These are phyloP conservation scores for Poteriospumella lacustris DNA, from an alignment of 108 stramenopile species.

Conservation along the genomic window DNA sequence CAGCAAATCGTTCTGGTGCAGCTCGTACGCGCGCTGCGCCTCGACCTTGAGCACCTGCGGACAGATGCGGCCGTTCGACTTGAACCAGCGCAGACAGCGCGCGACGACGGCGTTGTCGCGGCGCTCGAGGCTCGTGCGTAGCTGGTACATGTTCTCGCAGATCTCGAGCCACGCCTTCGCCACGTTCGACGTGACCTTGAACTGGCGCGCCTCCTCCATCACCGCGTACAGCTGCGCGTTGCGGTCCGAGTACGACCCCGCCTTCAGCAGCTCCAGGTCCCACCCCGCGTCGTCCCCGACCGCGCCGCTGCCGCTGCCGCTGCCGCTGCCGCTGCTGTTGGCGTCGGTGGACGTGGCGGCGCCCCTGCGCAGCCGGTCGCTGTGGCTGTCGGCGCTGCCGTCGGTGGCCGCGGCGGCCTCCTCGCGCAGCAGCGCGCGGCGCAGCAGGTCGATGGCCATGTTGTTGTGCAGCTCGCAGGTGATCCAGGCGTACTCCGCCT, in stretches of 20 bases:
- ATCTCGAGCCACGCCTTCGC: background rate
- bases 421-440: background rate
- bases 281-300: no score
- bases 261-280: no score
- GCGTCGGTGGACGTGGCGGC: no score
- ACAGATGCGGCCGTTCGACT: no score
- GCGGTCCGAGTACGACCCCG: no score
- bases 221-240: no score
- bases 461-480: background rate
- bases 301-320: no score
- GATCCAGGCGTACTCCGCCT: background rate
- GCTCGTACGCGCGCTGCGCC: background rate
- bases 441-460: background rate
- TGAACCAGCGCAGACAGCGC: background rate
- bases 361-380: no score
- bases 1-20: constrained; percentile 14
- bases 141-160: background rate
- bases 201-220: no score
- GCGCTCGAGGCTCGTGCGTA: background rate
- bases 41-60: background rate
- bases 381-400: no score
- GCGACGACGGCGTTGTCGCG: background rate
- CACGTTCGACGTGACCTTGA: background rate
- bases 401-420: no score
- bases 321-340: no score